phyloP scores from a whole-genome alignment of 768 basidiomycete species.

The Lactarius psammicola region DNA sequence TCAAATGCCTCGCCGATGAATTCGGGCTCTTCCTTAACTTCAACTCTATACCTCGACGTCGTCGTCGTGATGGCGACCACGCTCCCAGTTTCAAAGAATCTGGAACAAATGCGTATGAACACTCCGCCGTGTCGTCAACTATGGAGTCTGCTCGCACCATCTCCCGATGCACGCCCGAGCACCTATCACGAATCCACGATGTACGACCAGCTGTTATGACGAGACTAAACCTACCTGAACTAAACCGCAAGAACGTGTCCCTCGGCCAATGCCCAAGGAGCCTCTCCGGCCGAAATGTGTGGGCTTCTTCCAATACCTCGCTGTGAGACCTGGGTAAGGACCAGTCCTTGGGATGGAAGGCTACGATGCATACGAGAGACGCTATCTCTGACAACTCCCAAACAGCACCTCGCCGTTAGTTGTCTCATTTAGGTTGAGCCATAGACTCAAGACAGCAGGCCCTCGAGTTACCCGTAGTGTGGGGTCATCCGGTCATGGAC shows the following conservation, averaged over 20 bases:
- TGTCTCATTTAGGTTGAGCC: too few species aligned
- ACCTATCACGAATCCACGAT: conserved; percentile 16
- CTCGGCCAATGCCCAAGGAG: conserved; percentile 37
- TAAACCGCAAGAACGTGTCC: conserved; percentile 38
- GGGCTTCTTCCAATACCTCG: conserved; percentile 54
- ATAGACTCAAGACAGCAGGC: too few species aligned
- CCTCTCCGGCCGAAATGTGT: conserved; percentile 43
- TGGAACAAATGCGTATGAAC: conserved; percentile 24
- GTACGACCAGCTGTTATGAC: not conserved
- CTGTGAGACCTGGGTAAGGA: conserved; percentile 33
- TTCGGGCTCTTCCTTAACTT: conserved; percentile 49
- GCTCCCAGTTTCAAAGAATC: conserved; percentile 51
- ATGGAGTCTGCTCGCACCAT: conserved; percentile 16
- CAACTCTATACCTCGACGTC: conserved; percentile 45
- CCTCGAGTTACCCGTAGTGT: too few species aligned
- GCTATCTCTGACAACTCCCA: too few species aligned
- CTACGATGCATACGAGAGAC: too few species aligned
- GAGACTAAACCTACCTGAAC: conserved; percentile 22
- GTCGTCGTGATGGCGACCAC: conserved; percentile 48
- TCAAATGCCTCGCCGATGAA: conserved; percentile 47
- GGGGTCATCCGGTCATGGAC: too few species aligned
- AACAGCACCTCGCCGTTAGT: too few species aligned
- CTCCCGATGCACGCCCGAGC: conserved; percentile 30
- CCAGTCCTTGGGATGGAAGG: not conserved
- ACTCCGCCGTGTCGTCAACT: not conserved